Base-by-base conservation (phyloP, 1,139 yeast genomes). In the Suhomyces ambrosiae region DNA sequence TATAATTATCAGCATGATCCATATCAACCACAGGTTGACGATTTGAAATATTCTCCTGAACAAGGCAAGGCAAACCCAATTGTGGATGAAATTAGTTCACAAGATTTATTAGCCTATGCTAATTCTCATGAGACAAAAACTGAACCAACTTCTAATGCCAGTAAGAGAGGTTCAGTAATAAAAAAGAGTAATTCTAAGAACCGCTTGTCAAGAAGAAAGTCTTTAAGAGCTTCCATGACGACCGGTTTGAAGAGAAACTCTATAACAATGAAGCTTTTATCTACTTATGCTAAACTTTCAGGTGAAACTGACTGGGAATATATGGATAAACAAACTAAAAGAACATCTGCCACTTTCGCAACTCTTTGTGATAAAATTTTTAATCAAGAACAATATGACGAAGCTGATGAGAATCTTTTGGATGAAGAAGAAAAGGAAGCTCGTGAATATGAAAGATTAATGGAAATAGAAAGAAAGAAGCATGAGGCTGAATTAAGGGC, bases 281-380 rank as follows among this genome's bases (percentile, higher is more conserved):
- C 88, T 0, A 79, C 87, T 0, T 84, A 84, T 56, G 86, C 90
- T 22, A 82, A 80, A 54, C 64, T 83, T 45, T 73, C 86, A 1
- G 78, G 79, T 40, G 87, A 82, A 44, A 71, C 76, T 32, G 85
- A 80, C 43, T 79, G 87, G 81, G 85, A 80, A 52, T 78, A 78
- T 49, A 76, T 82, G 64, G 86, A 82, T 49, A 80, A 78, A 50
- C 87, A 80, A 57, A 80, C 88, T 12, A 82, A 79, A 61, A 73
- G 92, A 61, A 82, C 89, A 2, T 80, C 87, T 24, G 82, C 87
- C 9, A 85, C 86, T 40, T 84, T 84, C 65, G 92, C 89, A 8
- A 75, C 84, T 4, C 66, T 84, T 33, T 82, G 88, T 68, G 90
- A 84, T 61, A 81, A 79, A 57, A 79, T 84, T 42, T 84, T 84